Conservation (phyloP, 2,329 filamentous ascomycete species). For the Myriangium duriaei region DNA sequence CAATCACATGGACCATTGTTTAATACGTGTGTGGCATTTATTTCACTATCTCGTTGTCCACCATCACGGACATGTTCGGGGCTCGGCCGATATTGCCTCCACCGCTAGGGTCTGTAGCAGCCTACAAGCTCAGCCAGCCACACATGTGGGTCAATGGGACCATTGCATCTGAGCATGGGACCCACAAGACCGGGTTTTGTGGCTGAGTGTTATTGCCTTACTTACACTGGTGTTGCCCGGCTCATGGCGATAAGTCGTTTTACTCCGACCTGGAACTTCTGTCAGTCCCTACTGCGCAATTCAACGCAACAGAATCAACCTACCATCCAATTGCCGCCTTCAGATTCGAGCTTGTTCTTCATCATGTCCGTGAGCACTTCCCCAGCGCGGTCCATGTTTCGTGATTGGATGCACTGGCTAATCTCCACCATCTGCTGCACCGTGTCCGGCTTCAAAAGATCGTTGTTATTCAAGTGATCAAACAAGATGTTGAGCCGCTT, state of each 20-base stretch:
- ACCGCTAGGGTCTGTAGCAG: too few relatives aligned
- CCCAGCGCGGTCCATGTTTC: slow-evolving; percentile 34
- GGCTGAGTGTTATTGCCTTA: too few relatives aligned
- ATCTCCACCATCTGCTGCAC: slow-evolving; percentile 54
- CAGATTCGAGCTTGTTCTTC: slow-evolving; percentile 33
- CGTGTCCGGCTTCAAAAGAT: slow-evolving; percentile 71
- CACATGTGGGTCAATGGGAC: too few relatives aligned
- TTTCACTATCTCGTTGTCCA: too few relatives aligned
- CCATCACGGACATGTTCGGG: too few relatives aligned
- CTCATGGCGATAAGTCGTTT: slow-evolving; percentile 29
- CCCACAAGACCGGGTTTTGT: too few relatives aligned
- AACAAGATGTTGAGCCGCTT: slow-evolving; percentile 90
- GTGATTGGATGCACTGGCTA: slow-evolving; percentile 25
- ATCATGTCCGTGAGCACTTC: slow-evolving; percentile 34
- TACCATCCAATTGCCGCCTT: slow-evolving; percentile 41
- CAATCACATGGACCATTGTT: too few relatives aligned
- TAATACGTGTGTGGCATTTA: too few relatives aligned
- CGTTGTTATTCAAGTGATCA: slow-evolving; percentile 92
- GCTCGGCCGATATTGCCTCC: too few relatives aligned
- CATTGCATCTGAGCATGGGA: too few relatives aligned
- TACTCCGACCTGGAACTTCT: slow-evolving; percentile 14
- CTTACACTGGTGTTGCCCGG: slow-evolving; percentile 20
- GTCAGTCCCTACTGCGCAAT: not conserved
- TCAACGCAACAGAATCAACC: slow-evolving; percentile 22
- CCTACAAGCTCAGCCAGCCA: too few relatives aligned